Evolutionary conservation across 1,139 yeast species (phyloP).

Genomic region (Sugiyamaella pinicola): DNA sequence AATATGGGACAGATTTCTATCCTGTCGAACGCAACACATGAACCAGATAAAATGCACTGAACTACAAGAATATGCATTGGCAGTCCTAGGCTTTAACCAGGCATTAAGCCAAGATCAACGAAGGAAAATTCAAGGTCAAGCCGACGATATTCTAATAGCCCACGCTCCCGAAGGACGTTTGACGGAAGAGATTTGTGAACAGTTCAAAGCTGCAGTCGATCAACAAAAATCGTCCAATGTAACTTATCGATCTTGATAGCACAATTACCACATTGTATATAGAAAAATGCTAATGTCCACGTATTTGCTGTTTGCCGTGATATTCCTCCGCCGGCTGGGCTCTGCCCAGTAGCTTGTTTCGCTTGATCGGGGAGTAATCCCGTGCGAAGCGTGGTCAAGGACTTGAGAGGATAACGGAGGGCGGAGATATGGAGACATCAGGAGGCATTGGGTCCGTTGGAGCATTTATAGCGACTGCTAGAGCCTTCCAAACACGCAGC

Average conservation of each 20-base stretch:
- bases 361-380: too few relatives aligned
- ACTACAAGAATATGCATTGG: constrained; percentile 42
- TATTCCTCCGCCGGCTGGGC: too few relatives aligned
- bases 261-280: too few relatives aligned
- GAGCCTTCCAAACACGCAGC: constrained; percentile 51
- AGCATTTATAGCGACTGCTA: constrained; percentile 33
- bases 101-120: constrained; percentile 36
- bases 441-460: too few relatives aligned
- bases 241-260: constrained; percentile 16
- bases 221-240: constrained; percentile 20
- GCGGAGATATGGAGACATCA: too few relatives aligned
- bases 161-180: constrained; percentile 37
- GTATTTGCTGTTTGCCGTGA: background rate
- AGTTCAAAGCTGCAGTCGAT: constrained; percentile 30
- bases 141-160: constrained; percentile 43
- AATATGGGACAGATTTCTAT: constrained; percentile 31
- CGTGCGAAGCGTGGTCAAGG: too few relatives aligned
- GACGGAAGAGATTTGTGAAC: constrained; percentile 30
- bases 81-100: constrained; percentile 39
- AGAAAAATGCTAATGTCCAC: background rate
- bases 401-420: too few relatives aligned
- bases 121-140: constrained; percentile 36
- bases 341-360: too few relatives aligned
- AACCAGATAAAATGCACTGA: constrained; percentile 38
- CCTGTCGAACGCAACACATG: constrained; percentile 31